A percentile compares a stretch with the other conserved stretches of the same genome.
Evolutionary conservation across 257 asterid species (phyloP).

Genomic region (Scutellaria minor): DNA sequence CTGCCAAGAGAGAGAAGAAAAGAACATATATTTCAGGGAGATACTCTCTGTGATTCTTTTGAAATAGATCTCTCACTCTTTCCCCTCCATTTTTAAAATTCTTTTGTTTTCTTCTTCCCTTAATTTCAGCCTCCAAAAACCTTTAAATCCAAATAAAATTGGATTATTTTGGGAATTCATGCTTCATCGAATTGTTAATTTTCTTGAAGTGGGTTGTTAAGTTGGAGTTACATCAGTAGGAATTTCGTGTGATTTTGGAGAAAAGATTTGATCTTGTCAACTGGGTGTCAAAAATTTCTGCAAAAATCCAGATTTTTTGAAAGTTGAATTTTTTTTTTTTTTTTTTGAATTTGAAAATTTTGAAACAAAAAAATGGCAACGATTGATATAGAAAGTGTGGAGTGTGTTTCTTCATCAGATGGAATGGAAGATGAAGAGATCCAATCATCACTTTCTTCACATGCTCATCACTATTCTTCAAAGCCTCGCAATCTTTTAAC

Average conservation of each 20-base stretch:
- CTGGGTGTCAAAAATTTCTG: too few relatives aligned
- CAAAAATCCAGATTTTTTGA: too few relatives aligned
- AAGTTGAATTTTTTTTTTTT: background rate
- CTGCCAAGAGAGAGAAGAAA: constrained; percentile 29
- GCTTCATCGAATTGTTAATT: constrained; percentile 27
- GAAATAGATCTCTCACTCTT: constrained; percentile 36
- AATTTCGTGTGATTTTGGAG: constrained; percentile 19
- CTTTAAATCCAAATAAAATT: constrained; percentile 22
- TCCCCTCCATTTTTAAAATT: constrained; percentile 28
- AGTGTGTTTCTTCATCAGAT: constrained; percentile 69
- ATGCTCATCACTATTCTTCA: constrained; percentile 48
- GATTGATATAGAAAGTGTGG: constrained; percentile 73
- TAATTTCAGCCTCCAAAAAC: constrained; percentile 23
- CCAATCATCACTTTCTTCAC: constrained; percentile 53
- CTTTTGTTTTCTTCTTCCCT: constrained; percentile 39
- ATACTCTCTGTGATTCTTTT: constrained; percentile 33
- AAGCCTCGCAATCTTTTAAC: constrained; percentile 50
- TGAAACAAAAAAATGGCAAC: constrained; percentile 34
- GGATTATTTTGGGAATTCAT: constrained; percentile 28
- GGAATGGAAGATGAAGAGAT: constrained; percentile 84
- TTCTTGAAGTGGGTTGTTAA: constrained; percentile 38
- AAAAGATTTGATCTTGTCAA: background rate
- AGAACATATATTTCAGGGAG: constrained; percentile 36
- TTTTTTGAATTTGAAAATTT: background rate
- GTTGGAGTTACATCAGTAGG: background rate